These are phyloP conservation scores for Arabidopsis suecica DNA, from an alignment of 345 rosid species.

Conservation along the genomic window DNA sequence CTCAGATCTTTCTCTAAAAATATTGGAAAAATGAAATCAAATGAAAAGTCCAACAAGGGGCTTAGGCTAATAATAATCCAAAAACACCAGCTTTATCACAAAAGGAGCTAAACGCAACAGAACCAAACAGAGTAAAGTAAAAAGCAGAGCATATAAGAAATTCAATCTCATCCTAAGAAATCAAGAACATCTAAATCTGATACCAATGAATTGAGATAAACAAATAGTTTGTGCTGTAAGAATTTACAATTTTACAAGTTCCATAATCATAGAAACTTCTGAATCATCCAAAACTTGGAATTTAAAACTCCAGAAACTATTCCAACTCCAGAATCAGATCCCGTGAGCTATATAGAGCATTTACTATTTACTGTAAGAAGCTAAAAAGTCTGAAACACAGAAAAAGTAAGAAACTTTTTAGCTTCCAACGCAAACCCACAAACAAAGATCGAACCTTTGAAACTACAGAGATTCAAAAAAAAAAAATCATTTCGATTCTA, in stretches of 20 bases:
- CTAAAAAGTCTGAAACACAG: constrained; percentile 25
- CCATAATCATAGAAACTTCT: neutral
- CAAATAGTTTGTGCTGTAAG: neutral
- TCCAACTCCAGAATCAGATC: constrained; percentile 32
- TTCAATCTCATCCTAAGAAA: constrained; percentile 8
- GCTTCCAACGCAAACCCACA: constrained; percentile 33
- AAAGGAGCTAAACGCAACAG: neutral
- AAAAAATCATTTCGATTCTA: neutral
- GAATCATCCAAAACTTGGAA: constrained; percentile 12
- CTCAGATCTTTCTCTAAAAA: neutral
- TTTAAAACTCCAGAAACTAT: constrained; percentile 6
- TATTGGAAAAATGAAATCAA: neutral
- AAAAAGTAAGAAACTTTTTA: constrained; percentile 31
- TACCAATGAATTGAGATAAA: constrained; percentile 17
- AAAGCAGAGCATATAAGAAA: neutral
- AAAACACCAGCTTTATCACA: constrained; percentile 6
- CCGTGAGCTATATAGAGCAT: constrained; percentile 1
- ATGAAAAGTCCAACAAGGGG: neutral
- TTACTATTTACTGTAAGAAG: constrained; percentile 11
- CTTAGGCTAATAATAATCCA: constrained; percentile 16
- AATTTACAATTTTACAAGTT: neutral
- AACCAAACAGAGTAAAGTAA: neutral
- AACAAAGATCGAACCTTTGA: constrained; percentile 32
- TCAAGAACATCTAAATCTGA: constrained; percentile 24
- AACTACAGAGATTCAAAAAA: neutral